Evolutionary conservation across 2,329 filamentous ascomycete genomes (phyloP).

Genomic region (Anisogramma anomala): DNA sequence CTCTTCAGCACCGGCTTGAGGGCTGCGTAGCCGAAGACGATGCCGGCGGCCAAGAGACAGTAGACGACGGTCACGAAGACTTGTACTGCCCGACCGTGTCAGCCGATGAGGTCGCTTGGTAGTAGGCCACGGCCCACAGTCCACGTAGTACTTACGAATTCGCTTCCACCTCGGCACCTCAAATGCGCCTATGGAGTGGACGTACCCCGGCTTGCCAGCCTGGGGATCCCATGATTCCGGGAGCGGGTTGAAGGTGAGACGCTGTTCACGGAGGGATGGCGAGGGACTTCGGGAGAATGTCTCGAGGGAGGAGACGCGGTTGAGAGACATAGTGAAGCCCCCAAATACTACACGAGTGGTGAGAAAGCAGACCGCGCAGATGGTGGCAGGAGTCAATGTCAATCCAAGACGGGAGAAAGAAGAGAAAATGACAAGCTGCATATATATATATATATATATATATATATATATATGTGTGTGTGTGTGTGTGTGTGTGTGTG

Average conservation of each 20-base stretch:
- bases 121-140: not conserved
- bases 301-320: conserved; percentile 41
- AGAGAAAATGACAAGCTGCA: too few relatives aligned
- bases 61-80: conserved; percentile 27
- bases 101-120: conserved; percentile 1
- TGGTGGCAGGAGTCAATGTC: too few relatives aligned
- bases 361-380: too few relatives aligned
- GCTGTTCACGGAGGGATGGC: conserved; percentile 36
- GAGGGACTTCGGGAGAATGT: conserved; percentile 37
- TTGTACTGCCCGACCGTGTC: conserved; percentile 22
- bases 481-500: too few relatives aligned
- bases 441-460: too few relatives aligned
- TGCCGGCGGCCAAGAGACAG: conserved; percentile 54
- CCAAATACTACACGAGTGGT: too few relatives aligned
- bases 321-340: conserved; percentile 34
- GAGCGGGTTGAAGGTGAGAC: conserved; percentile 43
- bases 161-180: conserved; percentile 44
- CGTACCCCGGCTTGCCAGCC: conserved; percentile 27
- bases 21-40: conserved; percentile 77
- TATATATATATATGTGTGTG: too few relatives aligned
- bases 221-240: conserved; percentile 40
- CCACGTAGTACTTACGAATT: conserved; percentile 29
- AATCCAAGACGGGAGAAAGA: too few relatives aligned
- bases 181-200: conserved; percentile 40
- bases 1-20: conserved; percentile 68